These are phyloP conservation scores for Chaetomium strumarium DNA, from an alignment of 2,329 filamentous ascomycete species.

Conservation along the genomic window DNA sequence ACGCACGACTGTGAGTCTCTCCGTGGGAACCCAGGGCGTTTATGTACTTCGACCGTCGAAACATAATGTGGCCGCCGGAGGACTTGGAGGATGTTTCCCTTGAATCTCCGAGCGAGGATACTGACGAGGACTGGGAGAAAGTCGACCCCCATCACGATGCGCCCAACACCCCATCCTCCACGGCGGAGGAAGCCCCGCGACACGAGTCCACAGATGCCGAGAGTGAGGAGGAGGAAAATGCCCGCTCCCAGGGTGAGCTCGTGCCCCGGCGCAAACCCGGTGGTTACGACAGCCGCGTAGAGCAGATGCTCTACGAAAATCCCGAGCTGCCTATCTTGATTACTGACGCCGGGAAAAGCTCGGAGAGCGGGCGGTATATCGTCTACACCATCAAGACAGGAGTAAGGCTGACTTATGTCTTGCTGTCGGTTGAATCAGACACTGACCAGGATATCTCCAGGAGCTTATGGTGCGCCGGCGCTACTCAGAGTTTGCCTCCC, in stretches of 20 bases:
- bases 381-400: constrained; percentile 96
- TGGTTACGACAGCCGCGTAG: constrained; percentile 89
- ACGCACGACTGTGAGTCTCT: constrained; percentile 50
- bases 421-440: neutral
- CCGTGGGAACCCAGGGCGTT: neutral
- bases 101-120: constrained; percentile 29
- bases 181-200: constrained; percentile 56
- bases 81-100: constrained; percentile 28
- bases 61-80: constrained; percentile 4
- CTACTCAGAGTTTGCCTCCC: constrained; percentile 93
- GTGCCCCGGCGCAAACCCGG: constrained; percentile 66
- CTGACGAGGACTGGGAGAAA: constrained; percentile 41
- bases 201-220: constrained; percentile 37
- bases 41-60: neutral
- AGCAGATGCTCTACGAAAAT: constrained; percentile 96
- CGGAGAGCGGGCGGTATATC: constrained; percentile 87
- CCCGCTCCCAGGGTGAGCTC: constrained; percentile 36
- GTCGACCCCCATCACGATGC: constrained; percentile 56
- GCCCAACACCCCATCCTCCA: constrained; percentile 66
- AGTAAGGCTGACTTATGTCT: constrained; percentile 45
- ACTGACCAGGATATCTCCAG: constrained; percentile 41
- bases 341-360: constrained; percentile 90
- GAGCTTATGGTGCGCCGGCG: constrained; percentile 90
- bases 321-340: constrained; percentile 86
- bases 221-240: constrained; percentile 44